Base-by-base conservation (phyloP, 1,139 yeast genomes). In the Casaregolazyma suthepensis region DNA sequence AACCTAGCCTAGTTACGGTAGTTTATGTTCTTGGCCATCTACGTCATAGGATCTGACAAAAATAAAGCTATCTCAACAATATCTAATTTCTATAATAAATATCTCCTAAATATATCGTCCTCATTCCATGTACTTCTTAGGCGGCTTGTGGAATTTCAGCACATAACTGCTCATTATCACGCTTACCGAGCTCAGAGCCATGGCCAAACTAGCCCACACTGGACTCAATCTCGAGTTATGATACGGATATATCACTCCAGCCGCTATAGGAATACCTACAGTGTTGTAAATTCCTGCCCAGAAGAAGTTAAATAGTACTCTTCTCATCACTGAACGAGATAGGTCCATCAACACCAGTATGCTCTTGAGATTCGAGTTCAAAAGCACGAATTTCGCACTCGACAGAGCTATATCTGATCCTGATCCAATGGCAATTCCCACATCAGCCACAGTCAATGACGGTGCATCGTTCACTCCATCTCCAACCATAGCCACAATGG, bases 391-490 rank as follows among this genome's bases (percentile, higher is more conserved):
- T 67, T 89, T 95, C 2, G 98, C 96, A 35, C 95, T 86, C 54
- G 91, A 94, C 59, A 90, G 81, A 3, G 98, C 97, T 63, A 93
- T 85, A 63, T 91, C 98, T 0, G 97, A 87, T 1, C 98, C 97
- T 0, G 91, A 79, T 19, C 96, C 88, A 55, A 91, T 85, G 1
- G 98, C 96, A 67, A 93, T 83, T 20, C 98, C 98, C 23, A 91
- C 76, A 66, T 91, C 96, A 0, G 96, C 87, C 56, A 83, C 79
- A 1, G 89, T 87, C 57, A 93, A 75, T 0, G 97, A 96, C 0
- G 98, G 96, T 0, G 98, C 96, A 68, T 93, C 99, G 66, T 88
- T 88, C 55, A 88, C 84, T 53, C 99, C 99, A 68, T 93, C 99
- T 37, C 99, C 99, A 31, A 93, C 83, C 76, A 93, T 91, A 0